Evolutionary conservation across 352 stramenopile genomes (phyloP).

Genomic region (Aphanomyces stellatus): DNA sequence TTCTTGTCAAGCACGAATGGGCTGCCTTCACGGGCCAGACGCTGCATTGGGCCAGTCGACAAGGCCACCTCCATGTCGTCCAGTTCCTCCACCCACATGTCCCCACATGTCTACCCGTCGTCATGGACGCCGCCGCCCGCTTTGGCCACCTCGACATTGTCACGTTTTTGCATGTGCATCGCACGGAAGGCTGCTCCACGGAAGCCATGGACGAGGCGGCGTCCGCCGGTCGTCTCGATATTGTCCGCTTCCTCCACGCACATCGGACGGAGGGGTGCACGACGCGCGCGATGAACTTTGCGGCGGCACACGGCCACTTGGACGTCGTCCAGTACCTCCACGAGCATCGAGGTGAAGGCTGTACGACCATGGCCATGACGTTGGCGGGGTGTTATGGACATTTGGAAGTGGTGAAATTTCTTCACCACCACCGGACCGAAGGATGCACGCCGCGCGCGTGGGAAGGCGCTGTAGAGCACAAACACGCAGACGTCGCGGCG

Average conservation of each 20-base stretch:
- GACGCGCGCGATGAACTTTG: background rate
- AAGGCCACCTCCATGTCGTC: background rate
- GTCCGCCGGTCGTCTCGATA: background rate
- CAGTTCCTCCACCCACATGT: background rate
- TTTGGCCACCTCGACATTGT: slow-evolving; percentile 18
- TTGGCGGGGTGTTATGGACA: slow-evolving; percentile 8
- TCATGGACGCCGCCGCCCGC: slow-evolving; percentile 10
- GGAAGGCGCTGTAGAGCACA: background rate
- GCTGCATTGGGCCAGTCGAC: background rate
- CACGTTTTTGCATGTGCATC: background rate
- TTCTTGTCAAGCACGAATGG: background rate
- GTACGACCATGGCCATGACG: background rate
- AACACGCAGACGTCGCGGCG: background rate
- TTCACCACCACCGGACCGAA: slow-evolving; percentile 16
- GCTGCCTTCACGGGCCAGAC: background rate
- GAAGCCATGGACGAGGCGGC: background rate
- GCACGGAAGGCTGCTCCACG: background rate
- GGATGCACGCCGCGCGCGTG: slow-evolving; percentile 13
- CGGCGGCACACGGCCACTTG: background rate
- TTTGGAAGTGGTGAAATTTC: slow-evolving; percentile 15
- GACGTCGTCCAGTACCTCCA: background rate
- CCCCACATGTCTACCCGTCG: background rate
- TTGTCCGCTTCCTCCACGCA: background rate
- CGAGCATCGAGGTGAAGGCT: background rate
- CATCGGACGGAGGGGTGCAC: background rate